phyloP scores from a whole-genome alignment of 306 rosid species.

The Aeschynomene evenia region DNA sequence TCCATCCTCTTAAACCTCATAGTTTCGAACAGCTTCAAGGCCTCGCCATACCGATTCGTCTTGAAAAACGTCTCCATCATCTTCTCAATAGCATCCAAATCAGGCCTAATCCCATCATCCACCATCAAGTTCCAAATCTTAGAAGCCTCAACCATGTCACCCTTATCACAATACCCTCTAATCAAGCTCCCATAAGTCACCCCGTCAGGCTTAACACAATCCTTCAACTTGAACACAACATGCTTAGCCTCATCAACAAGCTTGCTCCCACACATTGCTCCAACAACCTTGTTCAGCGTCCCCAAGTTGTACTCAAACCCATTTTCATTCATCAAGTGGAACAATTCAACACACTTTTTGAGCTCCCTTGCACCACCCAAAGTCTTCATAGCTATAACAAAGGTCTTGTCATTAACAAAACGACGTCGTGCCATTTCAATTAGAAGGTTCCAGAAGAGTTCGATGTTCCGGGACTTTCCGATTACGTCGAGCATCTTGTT shows the following conservation, averaged over 20 bases:
- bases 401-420: conserved; percentile 51
- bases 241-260: conserved; percentile 70
- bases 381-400: conserved; percentile 48
- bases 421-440: conserved; percentile 49
- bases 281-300: conserved; percentile 57
- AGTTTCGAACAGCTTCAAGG: conserved; percentile 61
- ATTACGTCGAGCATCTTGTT: conserved; percentile 52
- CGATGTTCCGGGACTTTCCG: conserved; percentile 56
- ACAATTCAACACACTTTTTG: conserved; percentile 71
- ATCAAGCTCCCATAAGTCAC: conserved; percentile 53
- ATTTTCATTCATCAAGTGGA: conserved; percentile 61
- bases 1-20: conserved; percentile 63
- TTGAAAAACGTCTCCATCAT: conserved; percentile 73
- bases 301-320: conserved; percentile 50
- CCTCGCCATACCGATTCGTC: conserved; percentile 51
- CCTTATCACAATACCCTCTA: conserved; percentile 62
- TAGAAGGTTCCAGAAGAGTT: conserved; percentile 60
- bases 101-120: conserved; percentile 65
- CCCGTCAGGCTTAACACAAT: conserved; percentile 51
- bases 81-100: conserved; percentile 52
- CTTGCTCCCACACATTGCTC: conserved; percentile 48
- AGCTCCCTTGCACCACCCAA: conserved; percentile 61
- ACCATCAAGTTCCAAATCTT: conserved; percentile 82
- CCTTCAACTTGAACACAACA: conserved; percentile 60
- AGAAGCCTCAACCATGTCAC: conserved; percentile 73